Base-by-base conservation (phyloP, 2,329 filamentous ascomycete genomes). In the Metarhizium sp. region DNA sequence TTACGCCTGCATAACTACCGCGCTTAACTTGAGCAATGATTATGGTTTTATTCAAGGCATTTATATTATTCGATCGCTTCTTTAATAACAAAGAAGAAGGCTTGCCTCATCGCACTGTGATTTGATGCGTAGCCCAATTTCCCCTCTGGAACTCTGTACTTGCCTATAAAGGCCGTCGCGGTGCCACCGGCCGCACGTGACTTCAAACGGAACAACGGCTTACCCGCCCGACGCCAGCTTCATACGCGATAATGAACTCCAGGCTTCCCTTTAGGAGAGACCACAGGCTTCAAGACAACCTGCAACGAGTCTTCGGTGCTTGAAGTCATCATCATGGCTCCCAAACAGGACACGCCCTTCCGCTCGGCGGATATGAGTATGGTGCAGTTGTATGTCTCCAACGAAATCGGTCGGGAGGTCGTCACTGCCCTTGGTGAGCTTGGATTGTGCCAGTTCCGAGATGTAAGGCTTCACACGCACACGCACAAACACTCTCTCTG, bases 351-450 rank as follows among this genome's bases (percentile, higher is more conserved):
- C 77, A 96, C 92, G 74, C 89, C 96, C 79, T 97, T 99, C 86
- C 92, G 95, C 82, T 99, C 94, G 71, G 90, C 91, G 89, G 90
- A 96, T 75, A 99, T 99, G 94, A 96, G 91, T 81, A 87, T 99
- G 87, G 95, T 95, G 69, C 94, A 99, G 85, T 87, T 99, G 68
- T 99, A 97, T 76, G 95, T 99, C 67, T 90, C 94, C 68, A 97
- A 96, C 71, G 94, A 99, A 80, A 97, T 99, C 65, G 92, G 94
- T 65, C 86, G 94, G 69, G 95, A 99, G 78, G 92, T 96, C 66
- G 92, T 97, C 60, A 96, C 92, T 69, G 92, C 92, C 55, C 79
- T 99, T 61, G 94, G 94, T 69, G 94, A 99, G 81, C 83, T 99
- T 67, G 94, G 94, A 57, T 82, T 94, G 67, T 92, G 97, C 72